Conservation (phyloP, 1,139 yeast genomes). For the Geotrichum candidum region DNA sequence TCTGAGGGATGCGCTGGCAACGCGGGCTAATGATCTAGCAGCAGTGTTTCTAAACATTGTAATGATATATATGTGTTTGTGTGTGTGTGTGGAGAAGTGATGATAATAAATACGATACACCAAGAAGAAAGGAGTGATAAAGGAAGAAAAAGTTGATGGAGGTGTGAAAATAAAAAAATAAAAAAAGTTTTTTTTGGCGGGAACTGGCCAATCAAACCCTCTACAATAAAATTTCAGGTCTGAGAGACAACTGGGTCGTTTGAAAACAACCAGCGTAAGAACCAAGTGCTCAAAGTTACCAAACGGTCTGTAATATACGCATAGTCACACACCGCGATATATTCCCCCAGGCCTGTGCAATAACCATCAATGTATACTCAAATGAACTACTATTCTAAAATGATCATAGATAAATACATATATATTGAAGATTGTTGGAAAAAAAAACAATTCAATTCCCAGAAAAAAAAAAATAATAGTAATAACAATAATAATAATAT, state of each 20-base stretch:
- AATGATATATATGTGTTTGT: background rate
- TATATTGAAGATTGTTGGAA: background rate
- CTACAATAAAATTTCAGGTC: background rate
- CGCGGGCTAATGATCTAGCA: constrained; percentile 6
- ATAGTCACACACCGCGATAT: background rate
- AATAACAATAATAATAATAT: too few relatives aligned
- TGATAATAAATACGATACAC: background rate
- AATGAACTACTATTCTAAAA: too few relatives aligned
- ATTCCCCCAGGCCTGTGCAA: too few relatives aligned
- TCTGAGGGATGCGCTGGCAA: constrained; percentile 1
- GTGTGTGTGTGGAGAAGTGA: background rate
- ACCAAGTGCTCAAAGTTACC: background rate
- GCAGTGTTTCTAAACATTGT: constrained; percentile 15
- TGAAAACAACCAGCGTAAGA: background rate
- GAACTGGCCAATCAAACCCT: background rate
- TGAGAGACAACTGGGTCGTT: background rate
- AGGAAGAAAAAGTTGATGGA: background rate
- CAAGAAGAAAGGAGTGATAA: background rate
- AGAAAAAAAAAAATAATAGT: background rate
- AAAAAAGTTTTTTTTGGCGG: background rate
- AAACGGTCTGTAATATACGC: background rate
- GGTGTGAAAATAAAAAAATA: background rate
- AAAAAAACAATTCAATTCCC: background rate
- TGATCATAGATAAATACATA: background rate
- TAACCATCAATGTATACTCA: too few relatives aligned